These are phyloP conservation scores for Didymella glomerata DNA, from an alignment of 2,329 filamentous ascomycete species.

Conservation along the genomic window DNA sequence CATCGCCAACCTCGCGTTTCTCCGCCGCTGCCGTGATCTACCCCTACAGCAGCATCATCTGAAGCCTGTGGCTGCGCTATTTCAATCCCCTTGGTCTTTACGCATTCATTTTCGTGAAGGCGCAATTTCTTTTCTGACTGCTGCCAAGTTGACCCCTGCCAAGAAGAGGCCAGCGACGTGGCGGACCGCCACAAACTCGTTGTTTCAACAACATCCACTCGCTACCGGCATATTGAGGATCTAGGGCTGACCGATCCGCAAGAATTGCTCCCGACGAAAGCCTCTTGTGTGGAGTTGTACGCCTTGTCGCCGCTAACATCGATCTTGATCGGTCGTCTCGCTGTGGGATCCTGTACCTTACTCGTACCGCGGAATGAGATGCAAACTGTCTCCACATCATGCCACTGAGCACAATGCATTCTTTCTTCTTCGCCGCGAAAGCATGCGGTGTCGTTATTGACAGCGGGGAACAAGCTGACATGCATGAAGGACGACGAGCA, in stretches of 20 bases:
- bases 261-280: slow-evolving; percentile 6
- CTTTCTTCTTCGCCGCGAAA: not conserved
- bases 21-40: slow-evolving; percentile 13
- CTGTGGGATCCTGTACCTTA: slow-evolving; percentile 2
- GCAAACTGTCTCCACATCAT: slow-evolving; percentile 5
- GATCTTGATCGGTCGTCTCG: slow-evolving; percentile 16
- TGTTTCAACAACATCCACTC: slow-evolving; percentile 16
- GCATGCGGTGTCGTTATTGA: not conserved
- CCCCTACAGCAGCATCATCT: slow-evolving; percentile 7
- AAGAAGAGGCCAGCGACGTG: slow-evolving; percentile 2
- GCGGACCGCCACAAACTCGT: slow-evolving; percentile 9
- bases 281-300: slow-evolving; percentile 11
- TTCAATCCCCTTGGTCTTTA: slow-evolving; percentile 1
- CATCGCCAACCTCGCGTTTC: not conserved
- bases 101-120: not conserved
- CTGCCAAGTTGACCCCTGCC: slow-evolving; percentile 22
- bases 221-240: slow-evolving; percentile 2
- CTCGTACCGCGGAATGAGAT: slow-evolving; percentile 14
- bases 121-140: slow-evolving; percentile 10
- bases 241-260: slow-evolving; percentile 10
- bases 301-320: not conserved
- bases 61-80: slow-evolving; percentile 7
- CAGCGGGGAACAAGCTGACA: not conserved
- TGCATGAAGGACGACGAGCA: not conserved
- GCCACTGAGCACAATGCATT: slow-evolving; percentile 3